Conservation (phyloP, 371 early-diverging fungal genomes). For the Mortierella sp. region DNA sequence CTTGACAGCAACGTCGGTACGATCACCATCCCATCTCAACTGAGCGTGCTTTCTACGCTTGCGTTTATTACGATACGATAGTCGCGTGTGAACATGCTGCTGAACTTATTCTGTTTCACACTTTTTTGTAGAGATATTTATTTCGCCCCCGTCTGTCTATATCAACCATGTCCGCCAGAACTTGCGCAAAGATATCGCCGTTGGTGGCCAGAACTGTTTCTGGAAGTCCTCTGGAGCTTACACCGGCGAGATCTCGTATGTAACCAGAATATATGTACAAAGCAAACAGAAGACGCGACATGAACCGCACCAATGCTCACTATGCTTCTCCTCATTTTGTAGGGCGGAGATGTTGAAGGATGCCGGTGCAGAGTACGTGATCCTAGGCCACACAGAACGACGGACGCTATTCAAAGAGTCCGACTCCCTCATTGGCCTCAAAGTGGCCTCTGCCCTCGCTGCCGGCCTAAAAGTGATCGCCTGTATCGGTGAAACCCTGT, state of each 20-base stretch:
- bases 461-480: slow-evolving; percentile 93
- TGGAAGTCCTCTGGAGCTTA: slow-evolving; percentile 90
- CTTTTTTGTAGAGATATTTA: slow-evolving; percentile 85
- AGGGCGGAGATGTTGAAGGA: slow-evolving; percentile 96
- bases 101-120: neutral
- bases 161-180: slow-evolving; percentile 80
- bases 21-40: neutral
- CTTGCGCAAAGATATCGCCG: slow-evolving; percentile 84
- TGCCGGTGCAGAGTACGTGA: slow-evolving; percentile 91
- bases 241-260: slow-evolving; percentile 97
- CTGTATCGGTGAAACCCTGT: slow-evolving; percentile 97
- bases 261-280: neutral
- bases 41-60: neutral
- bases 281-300: neutral
- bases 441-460: slow-evolving; percentile 88
- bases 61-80: too few relatives aligned
- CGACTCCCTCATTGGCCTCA: slow-evolving; percentile 84
- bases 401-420: slow-evolving; percentile 92
- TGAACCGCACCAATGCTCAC: neutral
- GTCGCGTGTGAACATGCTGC: neutral
- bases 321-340: neutral
- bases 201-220: slow-evolving; percentile 97
- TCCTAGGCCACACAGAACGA: slow-evolving; percentile 99
- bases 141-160: slow-evolving; percentile 95
- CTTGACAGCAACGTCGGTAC: slow-evolving; percentile 47